Evolutionary conservation across 2,329 filamentous ascomycete species (phyloP), one percentile per base, ranked within the genome.

Genomic region (Penicillium vulpinum): DNA sequence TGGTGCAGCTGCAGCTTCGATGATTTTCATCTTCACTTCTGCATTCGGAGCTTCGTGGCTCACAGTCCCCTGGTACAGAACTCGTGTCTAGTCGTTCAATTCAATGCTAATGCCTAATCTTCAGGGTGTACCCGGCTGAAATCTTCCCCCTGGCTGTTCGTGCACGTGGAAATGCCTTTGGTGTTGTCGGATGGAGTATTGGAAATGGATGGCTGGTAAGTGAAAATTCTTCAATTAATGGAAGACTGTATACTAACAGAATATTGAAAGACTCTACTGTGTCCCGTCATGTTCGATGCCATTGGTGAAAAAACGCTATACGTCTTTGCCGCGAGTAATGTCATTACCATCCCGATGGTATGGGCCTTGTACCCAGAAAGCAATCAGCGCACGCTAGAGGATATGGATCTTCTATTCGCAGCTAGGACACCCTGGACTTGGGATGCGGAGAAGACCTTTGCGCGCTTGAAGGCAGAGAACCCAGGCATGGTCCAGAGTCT

Each of bases 321-420:
- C 68, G 86, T 92, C 49, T 92, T 91, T 64, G 89, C 83, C 1
- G 85, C 82, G 4, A 84, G 82, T 67, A 91, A 90, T 66, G 73
- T 85, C 9, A 71, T 89, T 29, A 81, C 83, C 1, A 86, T 91
- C 5, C 82, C 86, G 0, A 84, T 90, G 73, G 85, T 90, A 0
- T 92, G 87, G 85, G 86, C 86, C 0, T 67, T 92, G 0, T 91
- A 90, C 56, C 89, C 88, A 0, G 89, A 91, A 69, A 89, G 85
- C 3, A 90, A 87, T 67, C 86, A 89, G 69, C 82, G 88, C 0
- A 91, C 88, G 0, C 77, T 91, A 0, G 89, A 91, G 66, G 88
- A 91, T 67, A 91, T 91, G 78, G 85, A 92, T 59, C 73, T 91
- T 0, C 73, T 91, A 0, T 91, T 92, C 63, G 86, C 88, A 0